Percentiles rank a stretch among this genome's conserved stretches.
Evolutionary conservation across 352 stramenopile species (phyloP).

Genomic region (Phytophthora palmivora): DNA sequence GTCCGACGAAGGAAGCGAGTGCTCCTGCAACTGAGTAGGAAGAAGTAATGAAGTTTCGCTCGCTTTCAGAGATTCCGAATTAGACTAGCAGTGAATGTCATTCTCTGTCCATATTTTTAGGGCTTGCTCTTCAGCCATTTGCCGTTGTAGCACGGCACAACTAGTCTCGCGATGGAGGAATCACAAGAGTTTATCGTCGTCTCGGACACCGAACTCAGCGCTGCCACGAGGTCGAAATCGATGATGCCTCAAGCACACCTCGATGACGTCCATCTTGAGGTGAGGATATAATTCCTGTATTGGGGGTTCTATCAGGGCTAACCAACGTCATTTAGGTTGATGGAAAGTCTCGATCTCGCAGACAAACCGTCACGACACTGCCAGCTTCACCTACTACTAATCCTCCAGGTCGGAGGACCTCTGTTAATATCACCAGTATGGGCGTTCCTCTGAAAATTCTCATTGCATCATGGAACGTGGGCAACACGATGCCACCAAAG

Average conservation of each 20-base stretch:
- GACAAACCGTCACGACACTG: constrained; percentile 21
- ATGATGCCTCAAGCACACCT: constrained; percentile 24
- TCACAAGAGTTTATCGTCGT: constrained; percentile 5
- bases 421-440: constrained; percentile 13
- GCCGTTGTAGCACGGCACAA: constrained; percentile 6
- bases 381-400: not conserved
- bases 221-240: constrained; percentile 14
- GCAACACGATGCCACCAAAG: constrained; percentile 84
- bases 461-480: constrained; percentile 87
- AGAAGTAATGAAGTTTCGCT: too few relatives aligned
- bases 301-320: not conserved
- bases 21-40: constrained; percentile 13
- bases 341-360: constrained; percentile 7
- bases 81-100: too few relatives aligned
- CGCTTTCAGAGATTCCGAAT: not conserved
- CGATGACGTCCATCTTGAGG: constrained; percentile 34
- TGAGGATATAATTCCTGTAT: constrained; percentile 6
- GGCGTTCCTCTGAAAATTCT: constrained; percentile 54
- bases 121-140: constrained; percentile 19
- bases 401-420: constrained; percentile 13
- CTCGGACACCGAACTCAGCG: not conserved
- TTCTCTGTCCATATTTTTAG: constrained; percentile 32
- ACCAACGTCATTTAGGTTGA: constrained; percentile 17
- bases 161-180: constrained; percentile 24
- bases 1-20: constrained; percentile 22